A percentile compares a stretch with the other conserved stretches of the same genome.
phyloP scores from a whole-genome alignment of 2,329 filamentous ascomycete genomes.

The Lasiodiplodia citricola region DNA sequence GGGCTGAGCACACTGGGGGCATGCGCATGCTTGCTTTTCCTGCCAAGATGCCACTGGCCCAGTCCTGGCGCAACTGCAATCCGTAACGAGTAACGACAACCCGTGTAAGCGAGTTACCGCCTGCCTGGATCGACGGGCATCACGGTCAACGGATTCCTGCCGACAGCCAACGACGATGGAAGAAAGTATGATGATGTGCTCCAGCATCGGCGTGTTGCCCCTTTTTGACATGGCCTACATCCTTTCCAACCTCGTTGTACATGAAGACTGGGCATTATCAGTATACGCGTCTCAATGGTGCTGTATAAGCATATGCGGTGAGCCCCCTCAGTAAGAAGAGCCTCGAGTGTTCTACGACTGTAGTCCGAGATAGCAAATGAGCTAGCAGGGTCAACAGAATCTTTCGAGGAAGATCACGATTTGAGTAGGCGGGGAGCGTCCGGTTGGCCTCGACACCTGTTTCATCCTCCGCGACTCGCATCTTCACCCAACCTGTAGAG shows the following conservation, averaged over 20 bases:
- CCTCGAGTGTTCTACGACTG: background rate
- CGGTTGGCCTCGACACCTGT: background rate
- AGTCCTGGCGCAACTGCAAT: conserved; percentile 1
- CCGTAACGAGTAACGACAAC: conserved; percentile 11
- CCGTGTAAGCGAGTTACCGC: background rate
- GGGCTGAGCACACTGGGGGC: background rate
- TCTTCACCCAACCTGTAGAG: background rate
- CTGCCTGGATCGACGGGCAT: background rate
- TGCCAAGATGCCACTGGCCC: background rate
- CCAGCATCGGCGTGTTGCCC: conserved; percentile 9
- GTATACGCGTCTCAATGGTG: conserved; percentile 5
- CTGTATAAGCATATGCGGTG: conserved; percentile 9
- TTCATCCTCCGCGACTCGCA: background rate
- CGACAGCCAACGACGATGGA: background rate
- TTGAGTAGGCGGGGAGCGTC: background rate
- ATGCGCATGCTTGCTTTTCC: background rate
- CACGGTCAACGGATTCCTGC: background rate
- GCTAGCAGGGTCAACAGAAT: background rate
- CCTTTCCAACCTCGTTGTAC: background rate
- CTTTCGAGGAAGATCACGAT: background rate
- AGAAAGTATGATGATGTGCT: background rate
- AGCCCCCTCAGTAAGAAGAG: conserved; percentile 12
- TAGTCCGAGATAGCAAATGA: background rate
- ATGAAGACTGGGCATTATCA: background rate
- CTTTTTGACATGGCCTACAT: background rate